Base-by-base conservation (phyloP, 192 early-diverging fungal genomes). In the Chytriomyces sp. region DNA sequence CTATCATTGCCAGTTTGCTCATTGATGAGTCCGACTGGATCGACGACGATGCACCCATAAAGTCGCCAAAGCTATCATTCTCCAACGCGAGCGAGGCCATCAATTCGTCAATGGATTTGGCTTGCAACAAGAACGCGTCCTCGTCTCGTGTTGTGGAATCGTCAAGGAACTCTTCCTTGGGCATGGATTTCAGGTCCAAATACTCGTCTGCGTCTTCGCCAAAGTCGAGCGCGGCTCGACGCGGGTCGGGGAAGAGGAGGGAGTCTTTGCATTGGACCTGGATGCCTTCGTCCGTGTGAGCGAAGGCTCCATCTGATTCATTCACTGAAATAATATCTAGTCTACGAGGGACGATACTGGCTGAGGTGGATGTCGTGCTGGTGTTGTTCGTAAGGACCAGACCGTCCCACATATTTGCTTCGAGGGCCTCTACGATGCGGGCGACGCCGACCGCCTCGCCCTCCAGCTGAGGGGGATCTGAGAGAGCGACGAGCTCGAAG, bases 371-470 rank as follows among this genome's bases (percentile, higher is more conserved):
- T 12, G 32, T 10, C 38, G 25, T 61, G 32, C 36, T 37, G 14
- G 12, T 36, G 4, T 36, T 19, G 19, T 31, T 7, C 49, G 39
- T 34, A 22, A 64, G 19, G 5, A 59, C 39, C 36, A 70, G 28
- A 5, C 68, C 68, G n/a, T 38, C 68, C 68, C 68, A 70, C 25
- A n/a, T 33, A 37, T 70, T 57, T 38, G 68, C 68, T 38, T 70
- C 28, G 12, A 70, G 36, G 10, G 68, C 68, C 39, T 70, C 53
- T 5, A 33, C 10, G 26, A 70, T 36, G 38, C 68, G 54, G 6
- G 19, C 26, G 3, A 57, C 5, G 37, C 60, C 60, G 33, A 38
- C 60, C 19, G 33, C 60, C 19, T 62, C 60, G 8, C 17, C 36
- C 12, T 30, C 19, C 3, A 33, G n/a, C 10, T 8, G 44, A 14